A percentile compares a stretch with the other conserved stretches of the same genome.
These are phyloP conservation scores for Penicillium roqueforti DNA, from an alignment of 495 filamentous ascomycete species.

Conservation along the genomic window DNA sequence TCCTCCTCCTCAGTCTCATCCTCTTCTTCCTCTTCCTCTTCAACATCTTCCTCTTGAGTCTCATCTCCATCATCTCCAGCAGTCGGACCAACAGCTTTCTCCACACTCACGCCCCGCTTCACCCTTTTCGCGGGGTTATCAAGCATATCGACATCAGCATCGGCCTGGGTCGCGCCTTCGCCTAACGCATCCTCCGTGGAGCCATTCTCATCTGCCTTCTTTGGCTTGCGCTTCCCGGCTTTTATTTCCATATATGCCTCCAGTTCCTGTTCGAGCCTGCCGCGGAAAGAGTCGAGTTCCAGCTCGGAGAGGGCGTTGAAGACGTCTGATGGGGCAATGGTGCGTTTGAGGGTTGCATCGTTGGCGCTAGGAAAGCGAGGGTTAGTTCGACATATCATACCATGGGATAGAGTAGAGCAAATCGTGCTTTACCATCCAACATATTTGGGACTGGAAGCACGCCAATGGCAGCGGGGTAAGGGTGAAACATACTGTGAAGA, in stretches of 20 bases:
- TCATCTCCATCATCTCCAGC: conserved; percentile 51
- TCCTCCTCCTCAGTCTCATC: conserved; percentile 52
- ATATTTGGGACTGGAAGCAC: not conserved
- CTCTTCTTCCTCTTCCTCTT: conserved; percentile 51
- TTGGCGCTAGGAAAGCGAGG: conserved; percentile 57
- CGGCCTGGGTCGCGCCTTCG: conserved; percentile 25
- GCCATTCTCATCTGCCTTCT: conserved; percentile 46
- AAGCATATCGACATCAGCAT: conserved; percentile 42
- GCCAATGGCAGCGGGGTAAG: conserved; percentile 3
- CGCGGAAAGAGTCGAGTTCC: conserved; percentile 76
- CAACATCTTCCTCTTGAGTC: conserved; percentile 49
- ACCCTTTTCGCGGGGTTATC: conserved; percentile 41
- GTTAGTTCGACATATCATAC: not conserved
- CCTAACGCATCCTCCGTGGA: conserved; percentile 30
- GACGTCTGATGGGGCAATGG: conserved; percentile 78
- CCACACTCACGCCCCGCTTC: conserved; percentile 37
- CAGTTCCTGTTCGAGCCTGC: conserved; percentile 56
- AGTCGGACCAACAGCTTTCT: conserved; percentile 41
- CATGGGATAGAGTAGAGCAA: not conserved
- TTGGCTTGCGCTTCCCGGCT: conserved; percentile 60
- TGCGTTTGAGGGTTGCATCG: conserved; percentile 74
- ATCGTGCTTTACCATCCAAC: not conserved
- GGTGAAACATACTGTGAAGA: conserved; percentile 63
- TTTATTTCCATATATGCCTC: conserved; percentile 58
- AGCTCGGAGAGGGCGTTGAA: conserved; percentile 75